Percentiles rank a stretch among this genome's conserved stretches.
These are phyloP conservation scores for Phytophthora kernoviae DNA, from an alignment of 352 stramenopile genomes.

Conservation along the genomic window DNA sequence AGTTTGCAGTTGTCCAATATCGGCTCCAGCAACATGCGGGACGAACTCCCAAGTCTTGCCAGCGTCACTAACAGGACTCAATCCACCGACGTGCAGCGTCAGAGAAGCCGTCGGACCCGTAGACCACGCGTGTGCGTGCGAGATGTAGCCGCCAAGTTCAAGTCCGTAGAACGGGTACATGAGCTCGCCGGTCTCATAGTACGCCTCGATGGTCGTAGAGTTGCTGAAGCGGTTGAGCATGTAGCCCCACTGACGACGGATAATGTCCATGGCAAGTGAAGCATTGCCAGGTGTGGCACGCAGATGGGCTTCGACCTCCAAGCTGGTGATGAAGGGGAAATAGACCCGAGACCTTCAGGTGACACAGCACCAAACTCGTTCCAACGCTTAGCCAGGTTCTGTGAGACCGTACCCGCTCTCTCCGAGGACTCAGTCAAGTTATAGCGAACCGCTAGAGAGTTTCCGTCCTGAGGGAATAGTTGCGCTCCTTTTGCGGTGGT, in stretches of 20 bases:
- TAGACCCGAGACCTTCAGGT: constrained; percentile 29
- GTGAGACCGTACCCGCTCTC: constrained; percentile 22
- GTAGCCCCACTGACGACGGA: constrained; percentile 43
- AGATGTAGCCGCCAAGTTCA: constrained; percentile 36
- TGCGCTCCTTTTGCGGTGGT: constrained; percentile 25
- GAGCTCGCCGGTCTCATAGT: constrained; percentile 36
- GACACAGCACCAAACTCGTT: constrained; percentile 41
- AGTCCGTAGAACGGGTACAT: constrained; percentile 42
- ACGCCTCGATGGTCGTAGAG: constrained; percentile 43
- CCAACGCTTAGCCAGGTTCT: constrained; percentile 23
- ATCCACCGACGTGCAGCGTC: constrained; percentile 27
- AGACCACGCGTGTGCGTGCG: constrained; percentile 41
- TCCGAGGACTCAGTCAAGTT: constrained; percentile 32
- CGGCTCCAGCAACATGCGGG: constrained; percentile 24
- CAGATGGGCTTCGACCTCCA: constrained; percentile 40
- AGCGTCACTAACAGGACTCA: constrained; percentile 23
- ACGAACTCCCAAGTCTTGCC: constrained; percentile 37
- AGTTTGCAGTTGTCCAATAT: constrained; percentile 23
- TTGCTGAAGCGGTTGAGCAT: constrained; percentile 46
- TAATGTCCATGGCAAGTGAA: constrained; percentile 31
- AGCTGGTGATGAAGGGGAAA: constrained; percentile 43
- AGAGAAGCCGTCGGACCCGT: constrained; percentile 34
- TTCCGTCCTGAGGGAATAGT: constrained; percentile 38
- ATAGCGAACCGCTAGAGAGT: constrained; percentile 35
- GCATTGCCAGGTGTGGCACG: constrained; percentile 28